Percentiles rank a stretch among this genome's conserved stretches.
Evolutionary conservation across 192 early-diverging fungal species (phyloP).

Genomic region (Rhizophagus prolifer): DNA sequence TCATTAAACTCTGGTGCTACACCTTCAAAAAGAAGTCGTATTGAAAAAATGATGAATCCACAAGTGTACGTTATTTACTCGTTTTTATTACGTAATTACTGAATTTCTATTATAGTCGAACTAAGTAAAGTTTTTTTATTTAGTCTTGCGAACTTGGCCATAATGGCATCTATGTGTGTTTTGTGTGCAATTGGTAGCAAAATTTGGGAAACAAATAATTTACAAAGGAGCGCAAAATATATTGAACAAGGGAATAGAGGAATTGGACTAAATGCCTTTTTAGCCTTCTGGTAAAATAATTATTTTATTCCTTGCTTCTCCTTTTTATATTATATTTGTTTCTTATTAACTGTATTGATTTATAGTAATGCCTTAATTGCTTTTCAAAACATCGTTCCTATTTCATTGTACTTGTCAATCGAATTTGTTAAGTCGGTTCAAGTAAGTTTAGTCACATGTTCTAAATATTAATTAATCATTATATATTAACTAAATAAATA

Average conservation of each 20-base stretch:
- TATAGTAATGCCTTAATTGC: constrained; percentile 49
- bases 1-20: constrained; percentile 73
- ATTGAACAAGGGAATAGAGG: background rate
- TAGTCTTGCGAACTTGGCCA: constrained; percentile 68
- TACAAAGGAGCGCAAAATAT: background rate
- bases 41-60: constrained; percentile 72
- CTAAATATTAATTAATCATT: background rate
- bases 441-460: constrained; percentile 32
- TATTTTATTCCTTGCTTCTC: background rate
- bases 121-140: constrained; percentile 39
- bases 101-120: background rate
- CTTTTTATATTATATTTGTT: background rate
- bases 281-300: constrained; percentile 23
- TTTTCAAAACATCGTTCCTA: constrained; percentile 70
- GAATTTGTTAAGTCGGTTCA: constrained; percentile 66
- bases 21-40: constrained; percentile 64
- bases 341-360: constrained; percentile 67
- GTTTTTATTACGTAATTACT: background rate
- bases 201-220: constrained; percentile 31
- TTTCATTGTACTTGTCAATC: constrained; percentile 61
- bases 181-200: constrained; percentile 44
- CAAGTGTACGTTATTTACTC: constrained; percentile 45
- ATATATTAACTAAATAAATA: background rate
- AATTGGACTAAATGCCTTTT: constrained; percentile 9
- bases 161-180: constrained; percentile 65